Evolutionary conservation across 1,139 yeast species (phyloP), one percentile per base, ranked within the genome.

Genomic region (Taiozyma onychis): DNA sequence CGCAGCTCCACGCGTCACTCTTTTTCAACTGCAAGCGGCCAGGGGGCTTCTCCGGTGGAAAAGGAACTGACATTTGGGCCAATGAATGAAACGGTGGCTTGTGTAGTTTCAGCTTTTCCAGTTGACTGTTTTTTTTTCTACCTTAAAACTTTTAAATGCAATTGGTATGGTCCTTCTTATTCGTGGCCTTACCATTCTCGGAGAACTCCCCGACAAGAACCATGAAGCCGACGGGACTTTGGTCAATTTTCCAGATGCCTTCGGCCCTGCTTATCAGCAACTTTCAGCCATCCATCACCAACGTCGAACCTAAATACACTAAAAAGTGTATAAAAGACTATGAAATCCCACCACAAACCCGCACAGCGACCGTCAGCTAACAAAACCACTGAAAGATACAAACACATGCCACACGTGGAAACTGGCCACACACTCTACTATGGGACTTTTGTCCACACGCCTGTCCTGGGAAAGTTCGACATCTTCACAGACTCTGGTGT

Each of bases 401-500:
- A 14, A 13, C 35, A 46, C 11, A 47, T 44, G 52, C 34, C 46
- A 9, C 44, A 26, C 13, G 14, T 28, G 24, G 35, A 11, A 13
- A 10, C 44, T 13, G 21, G 46, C 2, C 28, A 45, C 4, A 43
- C 54, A 1, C 48, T 61, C 6, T 61, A 53, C 49, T 69, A 67
- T 48, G 89, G 89, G 2, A 74, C 82, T 0, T 72, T 82, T 53
- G 75, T 78, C 8, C 87, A 83, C 59, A 77, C 85, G 0, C 80
- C 83, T 6, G 55, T 48, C 2, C 61, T 81, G 10, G 78, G 78
- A 1, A 58, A 65, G 22, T 59, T 84, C 14, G 78, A 83, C 53
- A 70, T 79, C 42, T 60, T 80, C 14, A 67, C 72, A 4, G 61
- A 68, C 30, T 77, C 81, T n/a, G 73, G 77, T 1, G 64, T 83